phyloP scores from a whole-genome alignment of 441 rosid genomes.

The Bruguiera hainesii region DNA sequence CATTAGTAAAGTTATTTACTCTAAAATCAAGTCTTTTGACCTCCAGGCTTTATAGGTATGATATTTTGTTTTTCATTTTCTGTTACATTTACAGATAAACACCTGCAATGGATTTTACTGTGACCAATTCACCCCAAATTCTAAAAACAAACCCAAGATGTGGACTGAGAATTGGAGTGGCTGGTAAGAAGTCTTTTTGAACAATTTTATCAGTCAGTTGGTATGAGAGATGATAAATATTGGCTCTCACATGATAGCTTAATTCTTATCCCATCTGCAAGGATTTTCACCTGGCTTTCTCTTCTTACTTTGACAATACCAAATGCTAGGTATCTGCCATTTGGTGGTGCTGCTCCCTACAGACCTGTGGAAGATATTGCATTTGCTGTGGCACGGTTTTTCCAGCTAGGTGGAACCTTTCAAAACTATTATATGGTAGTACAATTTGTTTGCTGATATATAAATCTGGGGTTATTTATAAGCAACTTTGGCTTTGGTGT shows the following conservation, averaged over 20 bases:
- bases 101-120: conserved; percentile 73
- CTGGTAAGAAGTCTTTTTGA: conserved; percentile 28
- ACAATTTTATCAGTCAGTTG: neutral
- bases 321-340: neutral
- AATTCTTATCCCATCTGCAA: neutral
- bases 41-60: neutral
- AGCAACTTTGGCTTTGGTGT: neutral
- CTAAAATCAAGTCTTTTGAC: neutral
- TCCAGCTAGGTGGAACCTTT: conserved; percentile 52
- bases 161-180: conserved; percentile 78
- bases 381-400: conserved; percentile 58
- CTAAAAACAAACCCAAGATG: conserved; percentile 53
- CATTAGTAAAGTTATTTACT: neutral
- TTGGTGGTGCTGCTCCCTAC: conserved; percentile 45
- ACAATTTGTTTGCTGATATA: neutral
- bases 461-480: neutral
- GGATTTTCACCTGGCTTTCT: conserved; percentile 47
- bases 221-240: too few relatives aligned
- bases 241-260: too few relatives aligned
- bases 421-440: conserved; percentile 76
- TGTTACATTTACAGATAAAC: conserved; percentile 37
- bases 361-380: conserved; percentile 70
- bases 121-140: conserved; percentile 49
- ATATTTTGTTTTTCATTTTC: neutral
- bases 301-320: neutral